phyloP scores from a whole-genome alignment of 1,284 basidiomycete species.

The Cronartium quercuum region DNA sequence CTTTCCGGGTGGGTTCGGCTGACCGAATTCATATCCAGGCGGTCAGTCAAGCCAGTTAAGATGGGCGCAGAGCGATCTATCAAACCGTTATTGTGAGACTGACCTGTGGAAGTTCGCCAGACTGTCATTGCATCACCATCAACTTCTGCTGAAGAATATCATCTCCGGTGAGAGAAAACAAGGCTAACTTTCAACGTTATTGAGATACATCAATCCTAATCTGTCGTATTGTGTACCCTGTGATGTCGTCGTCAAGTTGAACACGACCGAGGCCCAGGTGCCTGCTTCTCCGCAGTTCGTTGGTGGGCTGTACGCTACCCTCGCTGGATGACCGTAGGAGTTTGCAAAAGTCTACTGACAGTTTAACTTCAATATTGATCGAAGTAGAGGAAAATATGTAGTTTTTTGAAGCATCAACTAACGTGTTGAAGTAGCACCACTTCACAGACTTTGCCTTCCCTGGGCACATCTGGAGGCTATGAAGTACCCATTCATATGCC shows the following conservation, averaged over 20 bases:
- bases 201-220: conserved; percentile 19
- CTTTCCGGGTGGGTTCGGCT: conserved; percentile 28
- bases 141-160: not conserved
- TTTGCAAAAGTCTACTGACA: conserved; percentile 9
- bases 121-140: not conserved
- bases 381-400: not conserved
- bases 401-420: not conserved
- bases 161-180: not conserved
- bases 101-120: conserved; percentile 36
- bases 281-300: conserved; percentile 13
- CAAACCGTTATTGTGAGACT: too few relatives aligned
- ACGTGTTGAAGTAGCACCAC: conserved; percentile 24
- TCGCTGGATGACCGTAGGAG: conserved; percentile 25
- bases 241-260: conserved; percentile 27
- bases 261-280: conserved; percentile 35
- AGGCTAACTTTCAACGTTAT: conserved; percentile 21
- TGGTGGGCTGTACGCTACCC: conserved; percentile 3
- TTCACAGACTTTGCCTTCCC: not conserved
- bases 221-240: conserved; percentile 32
- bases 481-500: not conserved
- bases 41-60: too few relatives aligned
- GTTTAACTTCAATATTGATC: not conserved
- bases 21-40: not conserved
- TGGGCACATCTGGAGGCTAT: conserved; percentile 32
- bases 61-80: too few relatives aligned